These are phyloP conservation scores for Gastrolobium villosum DNA, from an alignment of 306 rosid genomes.

Conservation along the genomic window DNA sequence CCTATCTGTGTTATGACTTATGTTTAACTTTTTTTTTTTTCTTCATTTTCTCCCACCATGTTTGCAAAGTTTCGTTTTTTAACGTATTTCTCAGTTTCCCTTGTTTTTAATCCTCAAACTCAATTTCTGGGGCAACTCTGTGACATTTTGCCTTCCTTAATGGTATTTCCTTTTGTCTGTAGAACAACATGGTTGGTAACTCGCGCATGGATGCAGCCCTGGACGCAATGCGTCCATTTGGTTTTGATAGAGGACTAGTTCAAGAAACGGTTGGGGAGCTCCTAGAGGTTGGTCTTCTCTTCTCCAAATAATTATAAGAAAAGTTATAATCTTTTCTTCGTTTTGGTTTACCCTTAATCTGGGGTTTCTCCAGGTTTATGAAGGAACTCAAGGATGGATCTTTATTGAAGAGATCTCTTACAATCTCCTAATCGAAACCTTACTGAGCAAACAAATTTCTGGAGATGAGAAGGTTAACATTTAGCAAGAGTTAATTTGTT, in stretches of 20 bases:
- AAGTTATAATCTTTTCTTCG: not conserved
- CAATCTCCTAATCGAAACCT: slow-evolving; percentile 51
- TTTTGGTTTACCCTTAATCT: slow-evolving; percentile 12
- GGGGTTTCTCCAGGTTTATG: slow-evolving; percentile 55
- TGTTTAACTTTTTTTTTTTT: not conserved
- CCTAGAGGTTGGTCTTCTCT: slow-evolving; percentile 51
- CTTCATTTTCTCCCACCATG: not conserved
- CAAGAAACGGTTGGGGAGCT: slow-evolving; percentile 48
- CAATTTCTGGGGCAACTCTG: not conserved
- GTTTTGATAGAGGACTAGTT: slow-evolving; percentile 46
- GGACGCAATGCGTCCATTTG: slow-evolving; percentile 52
- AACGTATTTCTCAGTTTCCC: not conserved
- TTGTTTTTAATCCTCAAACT: not conserved
- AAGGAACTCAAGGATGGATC: slow-evolving; percentile 58
- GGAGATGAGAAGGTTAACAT: slow-evolving; percentile 43
- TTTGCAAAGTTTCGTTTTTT: not conserved
- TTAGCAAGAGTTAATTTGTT: not conserved
- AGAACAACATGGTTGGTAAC: slow-evolving; percentile 23
- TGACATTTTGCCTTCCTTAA: not conserved
- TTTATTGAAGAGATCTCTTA: slow-evolving; percentile 61
- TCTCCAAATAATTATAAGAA: not conserved
- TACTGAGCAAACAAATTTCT: slow-evolving; percentile 50
- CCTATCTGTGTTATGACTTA: too few species aligned
- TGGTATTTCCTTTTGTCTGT: slow-evolving; percentile 31
- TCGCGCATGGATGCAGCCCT: slow-evolving; percentile 57